Evolutionary conservation across 1,284 basidiomycete species (phyloP).

Genomic region (Ustilago sp.): DNA sequence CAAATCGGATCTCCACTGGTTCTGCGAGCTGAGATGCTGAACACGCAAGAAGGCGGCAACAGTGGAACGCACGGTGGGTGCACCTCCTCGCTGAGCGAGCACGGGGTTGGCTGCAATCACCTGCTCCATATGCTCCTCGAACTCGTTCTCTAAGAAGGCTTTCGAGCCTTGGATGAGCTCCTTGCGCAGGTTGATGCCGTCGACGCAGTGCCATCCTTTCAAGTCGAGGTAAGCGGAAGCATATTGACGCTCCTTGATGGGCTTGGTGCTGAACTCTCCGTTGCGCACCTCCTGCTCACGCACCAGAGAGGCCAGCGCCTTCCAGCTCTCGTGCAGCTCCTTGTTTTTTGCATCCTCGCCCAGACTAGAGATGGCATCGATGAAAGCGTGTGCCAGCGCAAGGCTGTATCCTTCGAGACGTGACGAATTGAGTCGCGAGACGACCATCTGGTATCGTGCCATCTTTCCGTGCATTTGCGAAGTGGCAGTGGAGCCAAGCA

Average conservation of each 20-base stretch:
- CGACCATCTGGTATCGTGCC: slow-evolving; percentile 64
- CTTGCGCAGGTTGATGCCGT: slow-evolving; percentile 62
- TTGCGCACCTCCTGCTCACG: slow-evolving; percentile 71
- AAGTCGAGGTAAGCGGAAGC: slow-evolving; percentile 71
- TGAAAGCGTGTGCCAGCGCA: slow-evolving; percentile 58
- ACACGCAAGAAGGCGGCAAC: slow-evolving; percentile 72
- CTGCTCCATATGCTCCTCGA: slow-evolving; percentile 83
- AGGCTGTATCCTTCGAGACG: slow-evolving; percentile 57
- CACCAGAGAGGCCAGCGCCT: slow-evolving; percentile 71
- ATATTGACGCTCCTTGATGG: slow-evolving; percentile 71
- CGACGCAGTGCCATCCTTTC: slow-evolving; percentile 28
- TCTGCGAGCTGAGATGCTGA: slow-evolving; percentile 58
- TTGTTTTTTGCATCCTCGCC: slow-evolving; percentile 56
- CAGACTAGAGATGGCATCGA: slow-evolving; percentile 55
- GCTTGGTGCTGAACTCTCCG: slow-evolving; percentile 65
- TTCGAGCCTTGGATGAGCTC: slow-evolving; percentile 80
- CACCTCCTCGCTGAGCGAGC: slow-evolving; percentile 89
- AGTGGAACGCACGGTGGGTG: slow-evolving; percentile 89
- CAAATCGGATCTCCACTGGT: slow-evolving; percentile 60
- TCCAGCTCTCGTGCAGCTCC: slow-evolving; percentile 71
- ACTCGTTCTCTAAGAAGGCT: slow-evolving; percentile 81
- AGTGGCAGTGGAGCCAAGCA: slow-evolving; percentile 21
- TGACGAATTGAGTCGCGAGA: slow-evolving; percentile 61
- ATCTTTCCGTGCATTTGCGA: slow-evolving; percentile 64
- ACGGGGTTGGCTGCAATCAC: slow-evolving; percentile 84